Conservation (phyloP, 1,139 yeast species). For the Candida dubliniensis region DNA sequence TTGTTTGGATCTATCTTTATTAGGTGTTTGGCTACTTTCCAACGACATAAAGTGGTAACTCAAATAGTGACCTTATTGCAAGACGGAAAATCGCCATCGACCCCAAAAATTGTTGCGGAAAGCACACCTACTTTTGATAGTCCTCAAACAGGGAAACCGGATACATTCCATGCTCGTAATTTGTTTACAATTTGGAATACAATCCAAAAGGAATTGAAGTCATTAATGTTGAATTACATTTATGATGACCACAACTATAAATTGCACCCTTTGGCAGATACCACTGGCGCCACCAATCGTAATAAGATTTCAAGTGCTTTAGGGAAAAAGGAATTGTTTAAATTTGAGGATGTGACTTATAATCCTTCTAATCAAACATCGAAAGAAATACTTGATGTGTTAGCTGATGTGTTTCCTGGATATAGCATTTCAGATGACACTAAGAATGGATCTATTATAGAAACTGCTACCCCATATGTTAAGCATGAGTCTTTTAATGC, state of each 20-base stretch:
- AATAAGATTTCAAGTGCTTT: slow-evolving; percentile 10
- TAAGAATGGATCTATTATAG: slow-evolving; percentile 11
- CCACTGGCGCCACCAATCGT: slow-evolving; percentile 7
- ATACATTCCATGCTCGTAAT: slow-evolving; percentile 3
- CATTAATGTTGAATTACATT: slow-evolving; percentile 59
- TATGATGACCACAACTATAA: slow-evolving; percentile 19
- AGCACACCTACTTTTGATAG: slow-evolving; percentile 8
- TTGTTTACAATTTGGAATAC: slow-evolving; percentile 53
- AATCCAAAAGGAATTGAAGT: slow-evolving; percentile 57
- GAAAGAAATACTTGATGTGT: slow-evolving; percentile 43
- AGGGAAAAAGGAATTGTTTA: slow-evolving; percentile 35
- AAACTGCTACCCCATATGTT: slow-evolving; percentile 49
- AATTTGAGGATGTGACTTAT: slow-evolving; percentile 47
- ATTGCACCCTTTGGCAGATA: slow-evolving; percentile 1
- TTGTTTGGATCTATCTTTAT: slow-evolving; percentile 68
- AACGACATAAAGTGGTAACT: slow-evolving; percentile 65
- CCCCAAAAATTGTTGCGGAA: background rate
- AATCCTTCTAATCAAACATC: slow-evolving; percentile 37
- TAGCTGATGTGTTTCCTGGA: slow-evolving; percentile 65
- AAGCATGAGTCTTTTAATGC: slow-evolving; percentile 55
- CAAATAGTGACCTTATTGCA: slow-evolving; percentile 46
- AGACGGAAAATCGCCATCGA: slow-evolving; percentile 10
- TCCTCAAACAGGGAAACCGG: slow-evolving; percentile 4
- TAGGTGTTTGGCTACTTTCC: slow-evolving; percentile 62
- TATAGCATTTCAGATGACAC: slow-evolving; percentile 37